phyloP scores from a whole-genome alignment of 345 rosid species.

The Arabis hirsuta region DNA sequence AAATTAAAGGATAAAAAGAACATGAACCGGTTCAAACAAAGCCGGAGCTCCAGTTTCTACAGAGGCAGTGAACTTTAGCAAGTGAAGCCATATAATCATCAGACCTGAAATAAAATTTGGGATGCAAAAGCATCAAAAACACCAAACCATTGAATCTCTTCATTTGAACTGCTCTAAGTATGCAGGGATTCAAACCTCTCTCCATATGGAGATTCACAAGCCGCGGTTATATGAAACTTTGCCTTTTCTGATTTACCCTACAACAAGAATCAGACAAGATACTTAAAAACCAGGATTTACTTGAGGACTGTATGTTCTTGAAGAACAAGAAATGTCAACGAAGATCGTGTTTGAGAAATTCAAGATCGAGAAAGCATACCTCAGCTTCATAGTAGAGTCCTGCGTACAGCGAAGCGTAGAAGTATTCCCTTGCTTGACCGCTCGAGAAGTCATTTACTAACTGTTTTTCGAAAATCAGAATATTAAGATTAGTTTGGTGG shows the following conservation, averaged over 20 bases:
- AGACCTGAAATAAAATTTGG: constrained; percentile 59
- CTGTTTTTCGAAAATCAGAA: constrained; percentile 37
- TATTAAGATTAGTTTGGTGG: not conserved
- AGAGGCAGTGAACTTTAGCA: constrained; percentile 79
- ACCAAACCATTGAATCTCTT: not conserved
- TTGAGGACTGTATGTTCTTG: not conserved
- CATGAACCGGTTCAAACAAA: constrained; percentile 20
- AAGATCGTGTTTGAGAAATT: constrained; percentile 7
- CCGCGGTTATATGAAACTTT: constrained; percentile 61
- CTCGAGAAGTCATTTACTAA: constrained; percentile 61
- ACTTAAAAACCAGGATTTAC: not conserved
- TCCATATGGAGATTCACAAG: constrained; percentile 73
- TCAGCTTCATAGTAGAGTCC: constrained; percentile 85
- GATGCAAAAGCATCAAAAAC: constrained; percentile 8
- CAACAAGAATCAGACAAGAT: constrained; percentile 5
- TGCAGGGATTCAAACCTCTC: constrained; percentile 54
- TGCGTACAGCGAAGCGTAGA: constrained; percentile 80
- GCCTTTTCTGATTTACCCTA: constrained; percentile 74
- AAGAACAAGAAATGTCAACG: not conserved
- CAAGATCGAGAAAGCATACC: constrained; percentile 51
- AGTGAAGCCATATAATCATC: constrained; percentile 89
- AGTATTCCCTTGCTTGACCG: constrained; percentile 58
- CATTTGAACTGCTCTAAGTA: not conserved
- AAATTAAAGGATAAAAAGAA: not conserved
- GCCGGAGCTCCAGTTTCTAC: constrained; percentile 66